Percentiles rank a stretch among this genome's conserved stretches.
phyloP scores from a whole-genome alignment of 176 grass and related monocot species.

The Typha latifolia region DNA sequence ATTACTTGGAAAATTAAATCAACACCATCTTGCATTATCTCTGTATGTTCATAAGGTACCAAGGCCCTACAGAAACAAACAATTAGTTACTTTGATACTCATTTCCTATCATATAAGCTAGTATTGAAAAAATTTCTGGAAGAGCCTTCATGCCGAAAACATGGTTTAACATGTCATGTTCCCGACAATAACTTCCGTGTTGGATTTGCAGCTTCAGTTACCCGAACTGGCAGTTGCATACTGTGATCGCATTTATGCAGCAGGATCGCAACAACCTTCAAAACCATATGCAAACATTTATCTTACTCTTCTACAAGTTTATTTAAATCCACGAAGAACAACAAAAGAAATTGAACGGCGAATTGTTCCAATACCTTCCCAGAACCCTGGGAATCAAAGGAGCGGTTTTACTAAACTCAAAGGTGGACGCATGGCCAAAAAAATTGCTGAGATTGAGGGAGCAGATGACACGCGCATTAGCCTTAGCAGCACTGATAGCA shows the following conservation, averaged over 20 bases:
- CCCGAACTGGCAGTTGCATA: slow-evolving; percentile 74
- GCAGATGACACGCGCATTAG: slow-evolving; percentile 58
- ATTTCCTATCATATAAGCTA: too few species aligned
- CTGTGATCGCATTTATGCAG: slow-evolving; percentile 89
- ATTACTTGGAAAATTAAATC: slow-evolving; percentile 89
- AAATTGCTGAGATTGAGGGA: slow-evolving; percentile 85
- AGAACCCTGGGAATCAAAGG: slow-evolving; percentile 50
- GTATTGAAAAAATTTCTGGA: neutral
- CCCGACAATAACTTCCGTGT: slow-evolving; percentile 10
- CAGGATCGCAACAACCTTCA: slow-evolving; percentile 52
- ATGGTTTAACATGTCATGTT: slow-evolving; percentile 7
- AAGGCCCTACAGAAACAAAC: neutral
- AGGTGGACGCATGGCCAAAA: slow-evolving; percentile 57
- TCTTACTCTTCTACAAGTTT: slow-evolving; percentile 92
- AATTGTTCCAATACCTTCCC: slow-evolving; percentile 53
- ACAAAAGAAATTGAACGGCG: slow-evolving; percentile 66
- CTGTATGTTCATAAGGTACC: slow-evolving; percentile 94
- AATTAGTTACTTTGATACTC: neutral
- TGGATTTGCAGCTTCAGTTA: slow-evolving; percentile 56
- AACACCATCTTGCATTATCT: slow-evolving; percentile 83
- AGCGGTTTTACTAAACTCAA: slow-evolving; percentile 37
- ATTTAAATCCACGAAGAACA: slow-evolving; percentile 75
- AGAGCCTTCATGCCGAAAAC: slow-evolving; percentile 7
- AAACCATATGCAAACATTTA: slow-evolving; percentile 76
- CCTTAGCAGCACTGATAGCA: slow-evolving; percentile 73